Conservation (phyloP, 2,329 filamentous ascomycete genomes). For the Pseudogymnoascus sp. region DNA sequence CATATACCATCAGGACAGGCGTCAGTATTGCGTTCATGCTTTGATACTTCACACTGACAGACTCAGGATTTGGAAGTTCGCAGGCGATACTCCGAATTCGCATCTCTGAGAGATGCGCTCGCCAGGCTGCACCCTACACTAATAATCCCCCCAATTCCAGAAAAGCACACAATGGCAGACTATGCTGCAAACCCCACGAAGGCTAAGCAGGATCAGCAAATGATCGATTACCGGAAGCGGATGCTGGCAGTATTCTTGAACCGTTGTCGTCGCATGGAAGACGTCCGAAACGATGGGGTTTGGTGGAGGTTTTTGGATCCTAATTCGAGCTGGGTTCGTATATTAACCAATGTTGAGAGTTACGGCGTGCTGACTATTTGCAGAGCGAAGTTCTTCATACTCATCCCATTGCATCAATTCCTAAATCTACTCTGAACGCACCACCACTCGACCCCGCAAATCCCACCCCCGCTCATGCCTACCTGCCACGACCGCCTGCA, state of each 20-base stretch:
- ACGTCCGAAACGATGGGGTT: slow-evolving; percentile 84
- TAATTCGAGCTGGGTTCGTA: slow-evolving; percentile 79
- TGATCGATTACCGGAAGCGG: slow-evolving; percentile 91
- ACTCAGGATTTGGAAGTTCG: slow-evolving; percentile 85
- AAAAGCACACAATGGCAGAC: slow-evolving; percentile 98
- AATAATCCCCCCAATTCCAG: slow-evolving; percentile 92
- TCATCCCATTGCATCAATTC: slow-evolving; percentile 80
- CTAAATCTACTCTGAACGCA: slow-evolving; percentile 88
- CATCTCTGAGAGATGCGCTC: slow-evolving; percentile 79
- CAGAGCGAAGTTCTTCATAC: slow-evolving; percentile 93
- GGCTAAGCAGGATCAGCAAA: slow-evolving; percentile 93
- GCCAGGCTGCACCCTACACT: slow-evolving; percentile 90
- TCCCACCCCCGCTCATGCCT: slow-evolving; percentile 76
- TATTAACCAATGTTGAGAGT: neutral
- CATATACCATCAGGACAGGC: slow-evolving; percentile 92
- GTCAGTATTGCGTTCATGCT: slow-evolving; percentile 39
- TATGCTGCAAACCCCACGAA: slow-evolving; percentile 97
- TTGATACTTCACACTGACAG: slow-evolving; percentile 15
- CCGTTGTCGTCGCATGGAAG: slow-evolving; percentile 84
- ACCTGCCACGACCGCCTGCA: slow-evolving; percentile 73
- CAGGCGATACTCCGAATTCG: slow-evolving; percentile 92
- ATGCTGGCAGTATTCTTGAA: slow-evolving; percentile 97
- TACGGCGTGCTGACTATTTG: slow-evolving; percentile 15
- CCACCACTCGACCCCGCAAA: slow-evolving; percentile 95
- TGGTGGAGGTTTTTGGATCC: slow-evolving; percentile 98